Evolutionary conservation across 2,329 filamentous ascomycete genomes (phyloP).

Genomic region (Trichoderma aggressivum): DNA sequence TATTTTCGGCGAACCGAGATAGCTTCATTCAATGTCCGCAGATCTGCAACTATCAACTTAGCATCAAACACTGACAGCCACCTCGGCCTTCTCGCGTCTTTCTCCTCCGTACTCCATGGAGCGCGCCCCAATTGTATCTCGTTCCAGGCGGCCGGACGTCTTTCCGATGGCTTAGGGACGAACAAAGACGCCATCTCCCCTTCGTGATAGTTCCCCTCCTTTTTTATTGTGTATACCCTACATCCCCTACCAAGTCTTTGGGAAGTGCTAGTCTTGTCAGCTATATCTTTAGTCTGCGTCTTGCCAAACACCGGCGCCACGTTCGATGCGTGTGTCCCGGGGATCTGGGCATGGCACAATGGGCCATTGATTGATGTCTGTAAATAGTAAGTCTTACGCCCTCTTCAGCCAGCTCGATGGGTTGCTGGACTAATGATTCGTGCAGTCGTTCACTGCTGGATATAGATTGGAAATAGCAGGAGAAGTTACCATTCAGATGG

Average conservation of each 20-base stretch:
- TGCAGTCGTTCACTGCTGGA: neutral
- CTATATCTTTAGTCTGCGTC: neutral
- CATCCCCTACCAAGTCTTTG: neutral
- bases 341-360: neutral
- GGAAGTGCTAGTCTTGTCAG: neutral
- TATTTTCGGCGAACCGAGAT: neutral
- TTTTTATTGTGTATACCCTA: neutral
- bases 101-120: neutral
- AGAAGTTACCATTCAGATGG: neutral
- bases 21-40: neutral
- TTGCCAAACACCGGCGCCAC: neutral
- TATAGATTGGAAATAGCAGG: neutral
- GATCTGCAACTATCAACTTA: neutral
- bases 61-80: neutral
- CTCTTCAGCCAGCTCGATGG: neutral
- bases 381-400: neutral
- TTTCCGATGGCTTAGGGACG: neutral
- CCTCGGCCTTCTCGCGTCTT: conserved; percentile 1
- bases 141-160: neutral
- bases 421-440: neutral
- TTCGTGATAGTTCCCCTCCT: neutral
- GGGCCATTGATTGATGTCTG: neutral
- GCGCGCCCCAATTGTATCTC: neutral
- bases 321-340: neutral
- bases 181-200: neutral